phyloP scores from a whole-genome alignment of 2,329 filamentous ascomycete species.

The Colletotrichum filicis region DNA sequence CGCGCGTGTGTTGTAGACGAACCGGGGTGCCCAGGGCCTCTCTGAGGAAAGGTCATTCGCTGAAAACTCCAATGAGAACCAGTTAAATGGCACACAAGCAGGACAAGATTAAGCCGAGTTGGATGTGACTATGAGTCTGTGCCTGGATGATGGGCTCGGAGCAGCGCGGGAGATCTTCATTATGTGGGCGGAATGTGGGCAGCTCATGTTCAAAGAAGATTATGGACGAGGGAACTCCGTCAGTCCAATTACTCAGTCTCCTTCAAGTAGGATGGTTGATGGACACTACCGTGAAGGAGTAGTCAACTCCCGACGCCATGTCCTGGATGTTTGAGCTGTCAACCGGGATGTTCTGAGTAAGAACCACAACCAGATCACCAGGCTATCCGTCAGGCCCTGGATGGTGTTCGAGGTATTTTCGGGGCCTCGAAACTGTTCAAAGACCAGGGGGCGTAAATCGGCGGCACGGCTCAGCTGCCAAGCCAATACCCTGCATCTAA shows the following conservation, averaged over 20 bases:
- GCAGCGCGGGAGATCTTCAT: background rate
- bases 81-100: background rate
- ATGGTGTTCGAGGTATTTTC: slow-evolving; percentile 1
- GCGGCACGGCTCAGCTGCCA: slow-evolving; percentile 18
- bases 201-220: background rate
- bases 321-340: background rate
- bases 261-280: background rate
- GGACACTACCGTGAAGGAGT: background rate
- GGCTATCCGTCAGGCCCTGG: background rate
- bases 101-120: background rate
- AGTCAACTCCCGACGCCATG: background rate
- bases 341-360: slow-evolving; percentile 12
- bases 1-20: background rate
- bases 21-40: background rate
- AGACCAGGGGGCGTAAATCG: background rate
- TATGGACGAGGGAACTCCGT: background rate
- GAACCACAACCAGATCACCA: background rate
- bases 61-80: background rate
- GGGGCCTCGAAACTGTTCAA: background rate
- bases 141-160: background rate
- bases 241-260: background rate
- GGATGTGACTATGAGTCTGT: background rate
- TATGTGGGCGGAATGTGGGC: background rate
- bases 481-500: slow-evolving; percentile 21
- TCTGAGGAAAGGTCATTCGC: background rate